Evolutionary conservation across 1,284 basidiomycete genomes (phyloP), one percentile per base, ranked within the genome.

Genomic region (Sutorius eximius): DNA sequence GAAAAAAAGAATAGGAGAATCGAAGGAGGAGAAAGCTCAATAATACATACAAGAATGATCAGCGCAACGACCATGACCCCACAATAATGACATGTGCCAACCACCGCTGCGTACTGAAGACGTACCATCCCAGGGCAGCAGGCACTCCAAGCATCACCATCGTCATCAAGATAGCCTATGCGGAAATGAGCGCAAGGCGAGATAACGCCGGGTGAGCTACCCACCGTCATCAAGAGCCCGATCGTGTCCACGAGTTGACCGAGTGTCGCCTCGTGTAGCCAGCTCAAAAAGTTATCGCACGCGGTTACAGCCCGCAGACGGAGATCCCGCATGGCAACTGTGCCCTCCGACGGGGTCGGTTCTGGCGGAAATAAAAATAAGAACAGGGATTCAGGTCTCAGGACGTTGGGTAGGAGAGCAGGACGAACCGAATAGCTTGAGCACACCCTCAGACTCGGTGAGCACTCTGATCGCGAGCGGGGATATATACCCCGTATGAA

Each of bases 381-480:
- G 2, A 2, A 24, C 22, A 24, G 5, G 22, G 22, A 5, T 24
- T 24, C 22, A 24, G 22, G 22, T 5, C 22, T 24, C 22, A 24
- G 22, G 22, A 24, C 3, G 4, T 16, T 36, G n/a, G 36, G 30
- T 6, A 6, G 5, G 34, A 3, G 3, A 7, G 7, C 22, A 10
- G 0, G 13, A 59, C 65, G 29, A 18, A 71, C 68, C 69, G 29
- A 60, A 71, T 2, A 72, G 51, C 29, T 70, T 70, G 18, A 71
- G 58, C 0, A 66, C 52, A 5, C 68, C 71, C 38, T 66, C 58
- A 1, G 37, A 33, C 44, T 68, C 70, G 3, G 68, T 59, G 33
- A 69, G 62, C n/a, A 68, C 68, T 18, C 51, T 30, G 1, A 69
- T 5, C 40, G 70, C 69, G 6, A 69, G 47, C n/a, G 62, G 58